phyloP scores from a whole-genome alignment of 2,329 filamentous ascomycete species.

The Sporothrix phasma region DNA sequence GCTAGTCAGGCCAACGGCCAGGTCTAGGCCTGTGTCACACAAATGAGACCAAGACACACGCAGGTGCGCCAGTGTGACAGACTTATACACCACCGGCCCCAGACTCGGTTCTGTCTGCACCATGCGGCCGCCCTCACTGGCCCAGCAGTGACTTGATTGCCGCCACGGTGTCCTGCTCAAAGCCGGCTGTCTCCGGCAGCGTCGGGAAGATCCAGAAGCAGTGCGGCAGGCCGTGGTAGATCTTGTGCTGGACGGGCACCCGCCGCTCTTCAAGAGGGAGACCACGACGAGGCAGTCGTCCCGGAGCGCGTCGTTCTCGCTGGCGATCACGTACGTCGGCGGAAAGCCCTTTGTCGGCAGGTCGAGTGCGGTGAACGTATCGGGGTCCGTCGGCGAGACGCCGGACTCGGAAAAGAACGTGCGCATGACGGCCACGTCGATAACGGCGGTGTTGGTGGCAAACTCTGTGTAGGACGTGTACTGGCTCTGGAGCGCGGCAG shows the following conservation, averaged over 20 bases:
- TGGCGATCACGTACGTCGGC: not conserved
- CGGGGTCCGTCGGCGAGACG: not conserved
- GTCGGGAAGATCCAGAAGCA: slow-evolving; percentile 11
- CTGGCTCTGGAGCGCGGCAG: not conserved
- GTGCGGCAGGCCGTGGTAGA: not conserved
- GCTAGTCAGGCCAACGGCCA: no score
- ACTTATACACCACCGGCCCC: not conserved
- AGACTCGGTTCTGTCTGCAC: not conserved
- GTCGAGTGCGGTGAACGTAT: not conserved
- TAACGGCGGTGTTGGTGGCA: not conserved
- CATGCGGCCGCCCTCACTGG: no score
- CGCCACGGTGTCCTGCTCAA: not conserved
- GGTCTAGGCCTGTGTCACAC: no score
- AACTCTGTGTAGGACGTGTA: not conserved
- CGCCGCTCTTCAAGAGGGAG: not conserved
- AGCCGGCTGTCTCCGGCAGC: not conserved
- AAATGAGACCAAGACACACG: no score
- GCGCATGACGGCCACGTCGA: not conserved
- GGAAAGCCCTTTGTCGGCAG: not conserved
- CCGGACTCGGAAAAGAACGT: not conserved
- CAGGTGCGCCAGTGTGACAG: no score
- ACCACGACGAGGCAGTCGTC: not conserved
- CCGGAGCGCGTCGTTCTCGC: not conserved
- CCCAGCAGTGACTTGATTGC: not conserved
- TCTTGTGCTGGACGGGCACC: not conserved